A percentile compares a stretch with the other conserved stretches of the same genome.
These are phyloP conservation scores for Apodospora peruviana DNA, from an alignment of 495 filamentous ascomycete genomes.

Conservation along the genomic window DNA sequence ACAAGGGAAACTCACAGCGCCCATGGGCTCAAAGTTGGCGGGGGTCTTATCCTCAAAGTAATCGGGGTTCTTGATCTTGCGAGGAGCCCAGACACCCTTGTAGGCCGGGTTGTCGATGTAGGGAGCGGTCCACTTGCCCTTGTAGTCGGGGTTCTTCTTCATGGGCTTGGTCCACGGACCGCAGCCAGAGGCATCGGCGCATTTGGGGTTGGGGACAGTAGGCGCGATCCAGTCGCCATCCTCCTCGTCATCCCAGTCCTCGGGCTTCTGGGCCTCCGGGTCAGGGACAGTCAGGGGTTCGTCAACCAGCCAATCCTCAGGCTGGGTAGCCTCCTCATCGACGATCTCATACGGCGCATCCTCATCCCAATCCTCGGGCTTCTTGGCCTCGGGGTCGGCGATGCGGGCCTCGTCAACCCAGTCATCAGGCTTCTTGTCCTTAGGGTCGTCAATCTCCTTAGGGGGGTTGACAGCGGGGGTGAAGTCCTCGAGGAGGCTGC, in stretches of 20 bases:
- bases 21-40: conserved; percentile 95
- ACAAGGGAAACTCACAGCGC: conserved; percentile 62
- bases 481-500: conserved; percentile 94
- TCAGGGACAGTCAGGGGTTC: conserved; percentile 83
- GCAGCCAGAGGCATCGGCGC: conserved; percentile 87
- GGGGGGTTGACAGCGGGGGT: conserved; percentile 85
- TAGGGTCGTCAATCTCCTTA: conserved; percentile 93
- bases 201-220: conserved; percentile 94
- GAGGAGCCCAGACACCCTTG: conserved; percentile 92
- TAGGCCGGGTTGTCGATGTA: conserved; percentile 97
- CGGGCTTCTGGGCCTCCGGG: conserved; percentile 96
- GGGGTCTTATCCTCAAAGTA: conserved; percentile 98
- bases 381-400: conserved; percentile 84
- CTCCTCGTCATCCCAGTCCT: conserved; percentile 99
- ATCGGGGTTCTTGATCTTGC: conserved; percentile 94
- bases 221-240: conserved; percentile 98
- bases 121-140: conserved; percentile 96
- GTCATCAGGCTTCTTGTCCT: conserved; percentile 89
- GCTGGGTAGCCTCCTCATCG: conserved; percentile 86
- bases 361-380: conserved; percentile 99
- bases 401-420: conserved; percentile 95
- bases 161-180: conserved; percentile 87
- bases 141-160: conserved; percentile 96
- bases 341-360: conserved; percentile 93
- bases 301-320: conserved; percentile 93